A percentile compares a stretch with the other conserved stretches of the same genome.
Conservation (phyloP, 2,329 filamentous ascomycete genomes). For the Fusarium sp. region DNA sequence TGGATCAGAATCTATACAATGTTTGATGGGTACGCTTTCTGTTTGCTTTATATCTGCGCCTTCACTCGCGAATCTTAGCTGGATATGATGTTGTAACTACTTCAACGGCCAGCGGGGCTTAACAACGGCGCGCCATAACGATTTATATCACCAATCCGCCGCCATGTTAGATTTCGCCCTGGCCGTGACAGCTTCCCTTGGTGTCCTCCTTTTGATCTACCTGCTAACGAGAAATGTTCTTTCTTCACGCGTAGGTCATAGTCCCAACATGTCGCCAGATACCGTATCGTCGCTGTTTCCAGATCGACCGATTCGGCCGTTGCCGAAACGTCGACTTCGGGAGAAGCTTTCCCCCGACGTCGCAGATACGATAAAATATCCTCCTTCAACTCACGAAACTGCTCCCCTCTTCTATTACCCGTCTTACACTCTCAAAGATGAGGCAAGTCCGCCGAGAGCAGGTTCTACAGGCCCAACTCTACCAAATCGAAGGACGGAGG, state of each 20-base stretch:
- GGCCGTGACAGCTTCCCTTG: conserved; percentile 29
- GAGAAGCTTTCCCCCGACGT: conserved; percentile 89
- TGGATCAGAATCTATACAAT: conserved; percentile 48
- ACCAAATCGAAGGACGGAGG: conserved; percentile 44
- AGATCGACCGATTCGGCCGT: conserved; percentile 90
- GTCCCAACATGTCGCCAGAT: conserved; percentile 75
- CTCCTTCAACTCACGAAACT: conserved; percentile 77
- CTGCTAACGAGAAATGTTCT: conserved; percentile 48
- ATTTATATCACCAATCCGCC: conserved; percentile 14
- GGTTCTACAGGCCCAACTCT: conserved; percentile 42
- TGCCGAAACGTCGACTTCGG: conserved; percentile 89
- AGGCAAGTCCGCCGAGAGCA: conserved; percentile 48
- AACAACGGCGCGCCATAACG: conserved; percentile 11
- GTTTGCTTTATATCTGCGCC: conserved; percentile 19
- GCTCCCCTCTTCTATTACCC: conserved; percentile 78
- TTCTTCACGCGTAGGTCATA: conserved; percentile 56
- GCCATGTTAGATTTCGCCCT: conserved; percentile 32
- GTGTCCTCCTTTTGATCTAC: conserved; percentile 37
- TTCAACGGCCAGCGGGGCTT: conserved; percentile 14
- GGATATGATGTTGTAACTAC: conserved; percentile 11
- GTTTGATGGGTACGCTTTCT: conserved; percentile 60
- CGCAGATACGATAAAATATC: conserved; percentile 85
- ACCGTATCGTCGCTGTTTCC: conserved; percentile 85
- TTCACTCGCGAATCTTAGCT: conserved; percentile 15
- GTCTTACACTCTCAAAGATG: conserved; percentile 67